These are phyloP conservation scores for Xerocomus nothofagi DNA, from an alignment of 1,284 basidiomycete genomes.

Conservation along the genomic window DNA sequence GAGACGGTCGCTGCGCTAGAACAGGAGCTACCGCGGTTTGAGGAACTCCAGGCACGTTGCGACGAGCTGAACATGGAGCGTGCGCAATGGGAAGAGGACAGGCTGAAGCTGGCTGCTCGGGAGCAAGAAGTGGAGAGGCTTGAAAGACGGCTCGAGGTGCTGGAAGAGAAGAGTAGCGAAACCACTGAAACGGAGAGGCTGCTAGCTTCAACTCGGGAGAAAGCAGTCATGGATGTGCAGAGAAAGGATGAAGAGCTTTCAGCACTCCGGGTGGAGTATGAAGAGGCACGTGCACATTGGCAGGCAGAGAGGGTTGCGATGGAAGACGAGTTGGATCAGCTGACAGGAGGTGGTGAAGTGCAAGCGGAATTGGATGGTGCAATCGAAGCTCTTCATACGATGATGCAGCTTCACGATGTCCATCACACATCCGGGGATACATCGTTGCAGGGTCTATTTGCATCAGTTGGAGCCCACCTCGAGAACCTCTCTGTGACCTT, in stretches of 20 bases:
- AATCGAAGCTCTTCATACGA: conserved; percentile 43
- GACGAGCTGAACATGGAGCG: conserved; percentile 52
- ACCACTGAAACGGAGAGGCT: conserved; percentile 42
- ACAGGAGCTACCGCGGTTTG: conserved; percentile 58
- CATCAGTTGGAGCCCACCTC: conserved; percentile 55
- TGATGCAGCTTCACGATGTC: conserved; percentile 57
- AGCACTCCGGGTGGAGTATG: conserved; percentile 50
- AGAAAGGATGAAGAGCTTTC: conserved; percentile 51
- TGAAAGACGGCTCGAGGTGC: conserved; percentile 43
- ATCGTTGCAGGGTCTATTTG: conserved; percentile 51
- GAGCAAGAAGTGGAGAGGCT: conserved; percentile 47
- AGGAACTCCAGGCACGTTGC: conserved; percentile 52
- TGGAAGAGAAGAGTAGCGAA: conserved; percentile 48
- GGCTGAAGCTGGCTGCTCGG: conserved; percentile 43
- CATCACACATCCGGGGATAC: conserved; percentile 50
- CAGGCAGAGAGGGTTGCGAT: conserved; percentile 51
- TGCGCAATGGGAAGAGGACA: conserved; percentile 55
- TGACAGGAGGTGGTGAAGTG: conserved; percentile 32
- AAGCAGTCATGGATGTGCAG: conserved; percentile 38
- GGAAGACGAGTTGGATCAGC: conserved; percentile 50
- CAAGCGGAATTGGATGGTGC: conserved; percentile 52
- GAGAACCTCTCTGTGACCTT: conserved; percentile 51
- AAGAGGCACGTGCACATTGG: conserved; percentile 56
- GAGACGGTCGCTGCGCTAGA: conserved; percentile 62
- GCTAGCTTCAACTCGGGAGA: conserved; percentile 38